Evolutionary conservation across 192 early-diverging fungal species (phyloP), one percentile per base, ranked within the genome.

Genomic region (Allomyces arbusculus): DNA sequence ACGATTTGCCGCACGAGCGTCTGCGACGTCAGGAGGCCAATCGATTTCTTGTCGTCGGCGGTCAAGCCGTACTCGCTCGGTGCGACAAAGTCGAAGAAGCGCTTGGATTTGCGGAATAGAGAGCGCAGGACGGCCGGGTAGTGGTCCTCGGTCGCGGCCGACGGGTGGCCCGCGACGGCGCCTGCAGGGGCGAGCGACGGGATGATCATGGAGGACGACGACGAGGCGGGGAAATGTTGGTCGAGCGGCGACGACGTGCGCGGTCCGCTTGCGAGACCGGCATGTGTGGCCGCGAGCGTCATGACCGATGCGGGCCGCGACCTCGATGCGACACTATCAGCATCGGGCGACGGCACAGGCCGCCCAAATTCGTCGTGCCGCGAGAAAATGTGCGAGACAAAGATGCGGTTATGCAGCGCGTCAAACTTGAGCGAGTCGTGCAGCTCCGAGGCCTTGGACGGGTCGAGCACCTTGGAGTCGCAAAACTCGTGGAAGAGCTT

Each of bases 391-490:
- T n/a, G 50, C 50, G 50, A 58, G 16, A n/a, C 50, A 58, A 58
- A 58, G 26, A 76, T 72, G 23, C 94, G 84, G 70, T 98, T 98
- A 70, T 98, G 95, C 61, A 98, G 71, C n/a, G 94, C 85, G 68
- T 98, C 95, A 68, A 93, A 95, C 69, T 98, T 98, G 23, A 95
- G 74, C 40, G 93, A 92, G 70, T 98, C 95, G 69, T 95, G 95
- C 8, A 97, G 77, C 69, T 94, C 90, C 16, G 91, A 91, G 8
- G 91, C 84, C 70, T 92, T 92, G 40, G 89, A 88, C 0, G 92
- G 89, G 66, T 89, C 86, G 69, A 82, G 86, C 23, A 78, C 70
- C 12, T 78, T 78, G 23, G 67, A 75, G 67, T 70, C 68, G 66
- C 82, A 86, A 73, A 95, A 94, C 64, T 92, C 89, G n/a, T 76